Conservation (phyloP, 768 basidiomycete species). For the Kwoniella pini region DNA sequence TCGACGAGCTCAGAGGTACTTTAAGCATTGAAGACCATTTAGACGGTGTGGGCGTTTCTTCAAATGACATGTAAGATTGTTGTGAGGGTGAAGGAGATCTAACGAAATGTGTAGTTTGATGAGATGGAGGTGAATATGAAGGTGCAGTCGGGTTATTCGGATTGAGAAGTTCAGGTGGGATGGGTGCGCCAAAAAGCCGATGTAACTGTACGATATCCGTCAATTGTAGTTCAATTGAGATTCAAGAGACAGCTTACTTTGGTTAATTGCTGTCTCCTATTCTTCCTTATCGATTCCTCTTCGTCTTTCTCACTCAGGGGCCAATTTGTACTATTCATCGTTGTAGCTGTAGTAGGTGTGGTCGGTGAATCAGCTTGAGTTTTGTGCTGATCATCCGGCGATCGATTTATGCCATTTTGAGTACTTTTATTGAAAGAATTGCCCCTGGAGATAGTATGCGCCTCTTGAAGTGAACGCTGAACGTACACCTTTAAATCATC, state of each 20-base stretch:
- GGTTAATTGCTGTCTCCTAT: constrained; percentile 29
- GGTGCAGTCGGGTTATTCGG: constrained; percentile 13
- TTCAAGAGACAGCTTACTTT: constrained; percentile 34
- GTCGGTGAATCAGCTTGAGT: constrained; percentile 5
- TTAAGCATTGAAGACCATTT: constrained; percentile 8
- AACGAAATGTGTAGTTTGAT: neutral
- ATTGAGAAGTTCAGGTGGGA: constrained; percentile 23
- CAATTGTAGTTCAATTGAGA: too few relatives aligned
- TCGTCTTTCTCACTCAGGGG: constrained; percentile 1
- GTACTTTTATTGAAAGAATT: constrained; percentile 3
- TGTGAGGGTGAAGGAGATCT: constrained; percentile 10
- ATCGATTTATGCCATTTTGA: neutral
- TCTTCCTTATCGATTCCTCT: constrained; percentile 10
- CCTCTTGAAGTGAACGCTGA: neutral
- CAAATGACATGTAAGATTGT: constrained; percentile 21
- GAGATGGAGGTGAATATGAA: neutral
- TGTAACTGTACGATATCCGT: too few relatives aligned
- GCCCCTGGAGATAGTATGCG: constrained; percentile 8
- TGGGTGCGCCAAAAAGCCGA: constrained; percentile 30
- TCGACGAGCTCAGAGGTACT: constrained; percentile 8
- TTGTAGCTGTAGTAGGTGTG: constrained; percentile 9
- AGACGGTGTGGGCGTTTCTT: constrained; percentile 10
- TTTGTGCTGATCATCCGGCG: neutral
- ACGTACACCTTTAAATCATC: constrained; percentile 7
- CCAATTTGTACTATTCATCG: neutral